Base-by-base conservation (phyloP, 331 rosid genomes). In the Dryas integrifolia region DNA sequence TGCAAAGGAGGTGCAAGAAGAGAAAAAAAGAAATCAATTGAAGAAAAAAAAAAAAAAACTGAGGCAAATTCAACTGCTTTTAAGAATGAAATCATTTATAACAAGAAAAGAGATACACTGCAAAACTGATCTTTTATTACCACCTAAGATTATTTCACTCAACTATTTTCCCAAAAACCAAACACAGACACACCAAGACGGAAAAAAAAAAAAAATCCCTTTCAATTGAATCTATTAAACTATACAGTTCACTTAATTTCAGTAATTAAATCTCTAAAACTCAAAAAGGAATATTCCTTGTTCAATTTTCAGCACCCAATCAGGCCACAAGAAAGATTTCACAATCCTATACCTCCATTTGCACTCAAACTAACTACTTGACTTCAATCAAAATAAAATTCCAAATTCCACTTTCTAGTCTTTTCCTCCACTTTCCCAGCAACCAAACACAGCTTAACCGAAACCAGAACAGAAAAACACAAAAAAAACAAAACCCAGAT, bases 1-100 rank as follows among this genome's bases (percentile, higher is more conserved):
- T 95, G 92, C 84, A 77, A 57, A 9, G 14, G 13, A 39, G 10
- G 30, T 45, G 45, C 30, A 38, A 47, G 35, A 45, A 55, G 16
- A 21, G 21, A 47, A 21, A 24, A 35, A 50, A 4, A 40, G 70
- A 11, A 13, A 55, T 16, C 61, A 70, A 51, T 49, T 56, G 68
- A 55, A 75, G 72, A 12, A 2, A 10, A 61, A 39, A 41, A 2
- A 10, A 61, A 39, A 41, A 2, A 56, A 30, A 30, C 53, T 30
- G 6, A 16, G 4, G 8, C 16, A 9, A 69, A 10, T 44, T 45
- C 5, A 52, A 44, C 10, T 44, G 2, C 5, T 3, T 5, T 65
- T 2, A 6, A 24, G 8, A 24, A 46, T 3, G 5, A 61, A 6
- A 53, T 18, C 41, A 69, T n/a, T 40, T 18, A 55, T 21, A 53